Conservation (phyloP, 768 basidiomycete genomes). For the Rhodotorula graminis region DNA sequence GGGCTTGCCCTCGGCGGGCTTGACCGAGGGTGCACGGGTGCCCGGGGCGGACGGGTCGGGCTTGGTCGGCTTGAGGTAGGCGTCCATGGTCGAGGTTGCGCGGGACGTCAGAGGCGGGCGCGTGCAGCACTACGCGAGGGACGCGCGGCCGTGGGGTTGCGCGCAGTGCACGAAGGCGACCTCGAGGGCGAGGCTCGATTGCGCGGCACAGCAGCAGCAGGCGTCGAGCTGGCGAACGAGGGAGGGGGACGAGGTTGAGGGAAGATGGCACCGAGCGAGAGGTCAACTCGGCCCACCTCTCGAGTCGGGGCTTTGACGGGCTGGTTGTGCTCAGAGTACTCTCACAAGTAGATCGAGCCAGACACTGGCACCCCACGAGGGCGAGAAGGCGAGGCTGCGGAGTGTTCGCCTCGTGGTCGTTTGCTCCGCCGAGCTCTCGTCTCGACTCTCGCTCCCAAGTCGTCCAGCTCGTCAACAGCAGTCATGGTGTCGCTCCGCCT, state of each 20-base stretch:
- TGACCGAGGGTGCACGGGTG: constrained; percentile 1
- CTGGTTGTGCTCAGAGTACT: too few relatives aligned
- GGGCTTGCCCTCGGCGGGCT: not conserved
- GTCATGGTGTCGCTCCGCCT: constrained; percentile 19
- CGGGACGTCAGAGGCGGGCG: too few relatives aligned
- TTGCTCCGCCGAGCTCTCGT: not conserved
- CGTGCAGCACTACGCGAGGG: not conserved
- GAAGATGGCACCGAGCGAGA: not conserved
- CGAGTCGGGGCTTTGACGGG: too few relatives aligned
- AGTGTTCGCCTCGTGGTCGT: not conserved
- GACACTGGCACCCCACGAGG: too few relatives aligned
- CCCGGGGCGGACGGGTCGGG: not conserved
- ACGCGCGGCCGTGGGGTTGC: not conserved
- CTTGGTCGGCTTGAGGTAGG: constrained; percentile 18
- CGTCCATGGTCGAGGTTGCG: not conserved
- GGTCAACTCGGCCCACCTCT: not conserved
- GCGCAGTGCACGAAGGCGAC: too few relatives aligned
- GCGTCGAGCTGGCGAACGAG: not conserved
- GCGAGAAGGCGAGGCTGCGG: too few relatives aligned
- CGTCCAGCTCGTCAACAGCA: not conserved
- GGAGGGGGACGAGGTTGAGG: not conserved
- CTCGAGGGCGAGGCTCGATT: too few relatives aligned
- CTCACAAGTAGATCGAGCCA: too few relatives aligned
- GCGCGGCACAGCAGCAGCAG: too few relatives aligned
- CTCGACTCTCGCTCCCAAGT: not conserved